Percentiles rank a stretch among this genome's conserved stretches.
Conservation (phyloP, 257 asterid species). For the Mentha longifolia region DNA sequence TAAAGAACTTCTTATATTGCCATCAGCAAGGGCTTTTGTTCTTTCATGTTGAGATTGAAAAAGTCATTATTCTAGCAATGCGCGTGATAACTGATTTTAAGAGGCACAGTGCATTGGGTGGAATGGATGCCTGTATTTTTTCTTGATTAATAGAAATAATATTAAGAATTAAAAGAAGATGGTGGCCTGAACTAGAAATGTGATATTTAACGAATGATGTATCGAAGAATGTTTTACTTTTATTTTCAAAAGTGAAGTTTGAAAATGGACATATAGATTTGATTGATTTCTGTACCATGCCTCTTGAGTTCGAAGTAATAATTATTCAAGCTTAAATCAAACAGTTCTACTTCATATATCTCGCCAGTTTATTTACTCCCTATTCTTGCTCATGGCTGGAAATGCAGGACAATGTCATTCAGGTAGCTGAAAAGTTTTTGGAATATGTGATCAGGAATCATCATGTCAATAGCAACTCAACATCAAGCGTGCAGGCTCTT, state of each 20-base stretch:
- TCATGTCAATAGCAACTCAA: slow-evolving; percentile 57
- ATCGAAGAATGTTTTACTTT: slow-evolving; percentile 5
- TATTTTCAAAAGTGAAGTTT: too few species aligned
- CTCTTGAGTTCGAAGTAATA: too few species aligned
- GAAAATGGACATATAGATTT: too few species aligned
- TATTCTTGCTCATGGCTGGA: slow-evolving; percentile 32
- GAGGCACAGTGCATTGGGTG: background rate
- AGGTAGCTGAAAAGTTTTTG: slow-evolving; percentile 48
- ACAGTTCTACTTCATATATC: slow-evolving; percentile 14
- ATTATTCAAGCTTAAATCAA: slow-evolving; percentile 19
- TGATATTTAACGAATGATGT: background rate
- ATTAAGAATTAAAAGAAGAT: too few species aligned
- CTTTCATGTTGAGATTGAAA: background rate
- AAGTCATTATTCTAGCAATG: background rate
- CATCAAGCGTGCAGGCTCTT: slow-evolving; percentile 67
- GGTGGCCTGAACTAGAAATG: background rate
- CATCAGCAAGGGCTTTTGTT: background rate
- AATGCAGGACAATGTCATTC: slow-evolving; percentile 71
- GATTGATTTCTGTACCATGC: too few species aligned
- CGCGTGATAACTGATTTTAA: too few species aligned
- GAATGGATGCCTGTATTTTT: background rate
- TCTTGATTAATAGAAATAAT: background rate
- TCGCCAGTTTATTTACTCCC: slow-evolving; percentile 17
- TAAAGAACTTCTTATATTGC: background rate
- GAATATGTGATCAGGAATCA: slow-evolving; percentile 72